Evolutionary conservation across 495 filamentous ascomycete genomes (phyloP), one percentile per base, ranked within the genome.

Genomic region (Neurospora sp.): DNA sequence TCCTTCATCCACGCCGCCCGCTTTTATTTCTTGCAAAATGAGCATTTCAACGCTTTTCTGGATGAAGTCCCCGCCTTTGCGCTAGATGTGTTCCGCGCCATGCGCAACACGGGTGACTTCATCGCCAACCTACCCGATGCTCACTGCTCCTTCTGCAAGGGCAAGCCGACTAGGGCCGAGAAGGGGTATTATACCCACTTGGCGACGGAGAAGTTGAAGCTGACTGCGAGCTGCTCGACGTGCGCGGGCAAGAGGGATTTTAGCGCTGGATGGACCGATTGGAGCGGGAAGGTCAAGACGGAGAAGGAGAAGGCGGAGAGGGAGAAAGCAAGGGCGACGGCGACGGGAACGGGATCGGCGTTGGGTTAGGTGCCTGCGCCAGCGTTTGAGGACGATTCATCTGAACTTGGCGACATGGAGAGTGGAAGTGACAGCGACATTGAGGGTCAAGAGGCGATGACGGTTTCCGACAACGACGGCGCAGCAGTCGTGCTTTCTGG

Each of bases 181-280:
- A 72, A 72, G 74, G n/a, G 27, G 14, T 77, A 78, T 31, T 78
- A 71, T 18, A 75, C 75, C 3, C 76, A 78, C 3, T 12, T 78
- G 2, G 75, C 72, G 39, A 69, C 77, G 31, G 71, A 77, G 22
- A 72, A 41, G 68, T 4, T 72, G n/a, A 70, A 71, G 61, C 2
- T 78, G 22, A n/a, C 9, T 1, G 70, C 71, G 3, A 35, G 44
- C 12, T 77, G 77, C 39, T 70, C 71, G 7, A 73, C 61, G 2
- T 78, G 77, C 16, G 76, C 75, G 12, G 61, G 27, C 3, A 74
- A 73, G 71, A 72, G 37, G 40, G 71, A 70, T 3, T 39, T 75
- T 1, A 31, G 53, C 9, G 12, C 45, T 0, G 61, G 68, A 0
- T 75, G 71, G 69, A 31, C 22, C 22, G 47, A 77, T 53, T 78